phyloP scores from a whole-genome alignment of 805 yeast species.

The Yarrowia sp. region DNA sequence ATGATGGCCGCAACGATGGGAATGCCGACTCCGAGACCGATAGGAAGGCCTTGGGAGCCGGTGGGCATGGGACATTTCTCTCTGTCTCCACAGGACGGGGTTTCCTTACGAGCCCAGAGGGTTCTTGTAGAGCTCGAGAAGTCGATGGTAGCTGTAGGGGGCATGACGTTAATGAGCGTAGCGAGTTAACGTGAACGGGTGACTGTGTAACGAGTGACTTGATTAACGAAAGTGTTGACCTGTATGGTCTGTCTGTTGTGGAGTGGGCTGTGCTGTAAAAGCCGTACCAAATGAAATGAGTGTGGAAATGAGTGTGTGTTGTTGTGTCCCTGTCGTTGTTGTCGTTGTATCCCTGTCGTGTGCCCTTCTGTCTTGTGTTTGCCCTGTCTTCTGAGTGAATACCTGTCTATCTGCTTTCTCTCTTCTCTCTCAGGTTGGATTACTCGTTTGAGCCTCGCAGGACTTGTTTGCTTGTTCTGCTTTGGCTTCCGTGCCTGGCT shows the following conservation, averaged over 20 bases:
- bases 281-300: background rate
- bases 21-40: slow-evolving; percentile 43
- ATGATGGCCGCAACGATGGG: slow-evolving; percentile 40
- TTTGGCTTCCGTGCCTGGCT: slow-evolving; percentile 13
- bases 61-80: slow-evolving; percentile 32
- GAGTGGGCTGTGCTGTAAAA: too few species aligned
- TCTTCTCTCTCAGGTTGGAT: background rate
- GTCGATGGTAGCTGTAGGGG: background rate
- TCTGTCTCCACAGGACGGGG: slow-evolving; percentile 24
- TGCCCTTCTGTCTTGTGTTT: background rate
- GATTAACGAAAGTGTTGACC: too few species aligned
- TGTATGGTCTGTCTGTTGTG: too few species aligned
- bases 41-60: slow-evolving; percentile 31
- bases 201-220: background rate
- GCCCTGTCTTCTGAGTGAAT: too few species aligned
- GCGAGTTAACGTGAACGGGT: background rate
- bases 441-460: background rate
- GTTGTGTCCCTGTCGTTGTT: background rate
- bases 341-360: background rate
- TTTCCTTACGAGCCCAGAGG: slow-evolving; percentile 6
- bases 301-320: background rate
- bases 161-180: background rate
- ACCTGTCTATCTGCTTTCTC: too few species aligned
- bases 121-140: background rate
- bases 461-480: background rate